Conservation (phyloP, 2,329 filamentous ascomycete genomes). For the Calonectria naviculata region DNA sequence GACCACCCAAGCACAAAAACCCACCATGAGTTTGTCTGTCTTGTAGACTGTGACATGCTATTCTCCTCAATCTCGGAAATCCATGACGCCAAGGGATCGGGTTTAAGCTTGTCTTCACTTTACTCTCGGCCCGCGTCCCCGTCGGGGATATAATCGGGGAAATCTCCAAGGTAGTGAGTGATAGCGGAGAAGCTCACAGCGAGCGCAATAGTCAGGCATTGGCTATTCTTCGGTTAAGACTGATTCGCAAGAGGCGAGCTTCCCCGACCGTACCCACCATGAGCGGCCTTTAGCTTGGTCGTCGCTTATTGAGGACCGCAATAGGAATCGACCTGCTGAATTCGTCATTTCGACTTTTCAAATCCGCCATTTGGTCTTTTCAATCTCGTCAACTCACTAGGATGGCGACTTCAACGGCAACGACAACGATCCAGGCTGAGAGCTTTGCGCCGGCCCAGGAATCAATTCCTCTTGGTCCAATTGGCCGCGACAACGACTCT, state of each 20-base stretch:
- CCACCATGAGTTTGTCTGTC: no score
- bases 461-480: neutral
- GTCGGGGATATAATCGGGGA: neutral
- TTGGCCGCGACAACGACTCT: neutral
- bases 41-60: no score
- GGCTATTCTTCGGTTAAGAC: neutral
- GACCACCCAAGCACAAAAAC: no score
- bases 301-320: neutral
- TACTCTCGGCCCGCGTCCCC: neutral
- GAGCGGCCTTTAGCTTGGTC: no score
- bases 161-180: neutral
- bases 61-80: neutral
- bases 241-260: neutral
- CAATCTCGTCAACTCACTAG: neutral
- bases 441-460: neutral
- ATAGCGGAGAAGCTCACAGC: neutral
- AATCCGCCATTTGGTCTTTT: neutral
- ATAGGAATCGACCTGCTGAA: neutral
- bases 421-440: constrained; percentile 3
- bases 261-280: neutral
- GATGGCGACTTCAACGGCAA: neutral
- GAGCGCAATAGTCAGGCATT: neutral
- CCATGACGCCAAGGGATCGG: no score
- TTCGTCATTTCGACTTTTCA: no score
- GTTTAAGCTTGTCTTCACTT: neutral